Evolutionary conservation across 169 alveolate genomes (phyloP), one percentile per base, ranked within the genome.

Genomic region (Cryptosporidium muris): DNA sequence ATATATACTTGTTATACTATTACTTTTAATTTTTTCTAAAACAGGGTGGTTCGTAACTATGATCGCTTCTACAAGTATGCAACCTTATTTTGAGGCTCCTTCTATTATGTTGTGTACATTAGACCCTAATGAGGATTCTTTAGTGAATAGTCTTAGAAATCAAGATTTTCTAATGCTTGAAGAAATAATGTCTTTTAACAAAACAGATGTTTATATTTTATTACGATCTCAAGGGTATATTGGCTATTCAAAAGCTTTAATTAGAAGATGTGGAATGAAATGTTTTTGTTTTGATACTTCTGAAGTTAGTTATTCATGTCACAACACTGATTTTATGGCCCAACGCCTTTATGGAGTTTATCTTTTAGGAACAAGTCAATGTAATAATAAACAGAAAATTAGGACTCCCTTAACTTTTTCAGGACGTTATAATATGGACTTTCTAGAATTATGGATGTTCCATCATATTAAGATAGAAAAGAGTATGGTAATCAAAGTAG

Each of bases 81-180:
- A 74, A 48, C 85, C 85, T 9, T 74, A 74, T 74, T 74, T 74
- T 48, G 85, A 74, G 43, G 85, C 85, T 34, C 85, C 85, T 43
- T 74, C 85, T n/a, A 74, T 74, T 4, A 4, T 60, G 43, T 25
- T 74, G 25, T 74, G 85, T 47, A 66, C 85, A 3, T 56, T 74
- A 14, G 42, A 52, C 5, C 36, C 63, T 37, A 68, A 54, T 25
- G 68, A 36, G 6, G 67, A 43, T 34, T 38, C 37, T 45, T 11
- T 16, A 48, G 58, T 45, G 9, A 58, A 74, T 45, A 7, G 34
- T 36, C 11, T 5, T 34, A 8, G 38, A 40, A 36, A 51, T 6
- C 9, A 54, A 11, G 37, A 60, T 40, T 38, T 43, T 36, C 25
- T 25, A 25, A 49, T 1, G 25, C 7, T 43, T 45, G 14, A 40